A percentile compares a stretch with the other conserved stretches of the same genome.
These are phyloP conservation scores for Calocybe gambosa DNA, from an alignment of 1,284 basidiomycete species.

Conservation along the genomic window DNA sequence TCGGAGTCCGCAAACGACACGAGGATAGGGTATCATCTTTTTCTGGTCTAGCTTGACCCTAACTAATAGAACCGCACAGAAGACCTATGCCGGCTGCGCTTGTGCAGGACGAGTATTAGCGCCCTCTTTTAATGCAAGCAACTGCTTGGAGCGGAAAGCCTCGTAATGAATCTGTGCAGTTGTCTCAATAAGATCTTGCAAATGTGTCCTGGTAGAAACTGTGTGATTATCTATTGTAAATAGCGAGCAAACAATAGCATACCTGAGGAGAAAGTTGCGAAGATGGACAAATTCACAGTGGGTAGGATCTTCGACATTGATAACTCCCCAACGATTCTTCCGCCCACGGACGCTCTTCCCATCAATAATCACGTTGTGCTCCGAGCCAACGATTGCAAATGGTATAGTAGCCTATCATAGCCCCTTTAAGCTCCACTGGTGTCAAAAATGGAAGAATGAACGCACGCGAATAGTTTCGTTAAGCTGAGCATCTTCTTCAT, in stretches of 20 bases:
- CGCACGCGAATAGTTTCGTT: slow-evolving; percentile 88
- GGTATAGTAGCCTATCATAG: slow-evolving; percentile 78
- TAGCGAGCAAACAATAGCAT: slow-evolving; percentile 16
- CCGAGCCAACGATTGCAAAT: slow-evolving; percentile 95
- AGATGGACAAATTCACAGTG: slow-evolving; percentile 99
- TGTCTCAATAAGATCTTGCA: slow-evolving; percentile 98
- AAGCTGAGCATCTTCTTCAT: slow-evolving; percentile 86
- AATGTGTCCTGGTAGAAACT: slow-evolving; percentile 72
- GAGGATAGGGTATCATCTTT: slow-evolving; percentile 17
- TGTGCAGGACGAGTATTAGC: slow-evolving; percentile 50
- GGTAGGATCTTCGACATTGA: slow-evolving; percentile 94
- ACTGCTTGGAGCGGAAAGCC: slow-evolving; percentile 97
- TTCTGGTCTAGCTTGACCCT: not conserved
- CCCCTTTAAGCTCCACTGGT: not conserved
- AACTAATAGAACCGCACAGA: not conserved
- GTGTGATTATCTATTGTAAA: not conserved
- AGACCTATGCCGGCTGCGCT: slow-evolving; percentile 7
- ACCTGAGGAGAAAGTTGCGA: slow-evolving; percentile 93
- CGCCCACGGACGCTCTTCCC: slow-evolving; percentile 93
- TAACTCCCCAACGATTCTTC: slow-evolving; percentile 97
- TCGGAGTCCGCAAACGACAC: slow-evolving; percentile 9
- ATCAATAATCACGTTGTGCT: slow-evolving; percentile 90
- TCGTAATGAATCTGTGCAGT: slow-evolving; percentile 99
- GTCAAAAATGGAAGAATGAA: slow-evolving; percentile 11
- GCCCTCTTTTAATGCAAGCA: slow-evolving; percentile 87